Percentiles rank a stretch among this genome's conserved stretches.
These are phyloP conservation scores for Citrus reticulata DNA, from an alignment of 345 rosid genomes.

Conservation along the genomic window DNA sequence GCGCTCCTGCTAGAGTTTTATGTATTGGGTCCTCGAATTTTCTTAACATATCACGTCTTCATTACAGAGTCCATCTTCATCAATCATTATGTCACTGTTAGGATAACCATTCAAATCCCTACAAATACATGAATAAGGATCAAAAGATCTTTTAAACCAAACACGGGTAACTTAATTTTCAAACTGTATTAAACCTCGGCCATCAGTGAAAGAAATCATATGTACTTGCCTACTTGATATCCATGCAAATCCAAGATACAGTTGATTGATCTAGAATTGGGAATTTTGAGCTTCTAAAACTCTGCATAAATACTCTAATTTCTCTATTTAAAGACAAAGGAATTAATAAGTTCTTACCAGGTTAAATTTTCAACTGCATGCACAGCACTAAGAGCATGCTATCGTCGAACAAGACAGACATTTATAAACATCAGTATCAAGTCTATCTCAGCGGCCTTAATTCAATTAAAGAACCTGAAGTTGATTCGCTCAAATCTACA, in stretches of 20 bases:
- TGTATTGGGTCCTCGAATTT: too few relatives aligned
- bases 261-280: not conserved
- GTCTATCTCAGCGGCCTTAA: not conserved
- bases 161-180: not conserved
- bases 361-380: not conserved
- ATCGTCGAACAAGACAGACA: not conserved
- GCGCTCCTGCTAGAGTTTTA: not conserved
- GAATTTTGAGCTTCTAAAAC: not conserved
- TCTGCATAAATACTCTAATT: too few relatives aligned
- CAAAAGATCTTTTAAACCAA: not conserved
- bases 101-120: not conserved
- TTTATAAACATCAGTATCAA: not conserved
- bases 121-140: too few relatives aligned
- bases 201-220: not conserved
- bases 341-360: not conserved
- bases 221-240: not conserved
- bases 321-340: not conserved
- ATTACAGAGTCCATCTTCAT: not conserved
- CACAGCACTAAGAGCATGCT: not conserved
- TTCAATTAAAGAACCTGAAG: not conserved
- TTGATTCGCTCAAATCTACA: not conserved
- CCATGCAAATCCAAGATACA: not conserved
- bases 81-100: not conserved
- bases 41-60: too few relatives aligned
- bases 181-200: not conserved